Evolutionary conservation across 2,329 filamentous ascomycete genomes (phyloP).

Genomic region (Sarocladiaceae sp.): DNA sequence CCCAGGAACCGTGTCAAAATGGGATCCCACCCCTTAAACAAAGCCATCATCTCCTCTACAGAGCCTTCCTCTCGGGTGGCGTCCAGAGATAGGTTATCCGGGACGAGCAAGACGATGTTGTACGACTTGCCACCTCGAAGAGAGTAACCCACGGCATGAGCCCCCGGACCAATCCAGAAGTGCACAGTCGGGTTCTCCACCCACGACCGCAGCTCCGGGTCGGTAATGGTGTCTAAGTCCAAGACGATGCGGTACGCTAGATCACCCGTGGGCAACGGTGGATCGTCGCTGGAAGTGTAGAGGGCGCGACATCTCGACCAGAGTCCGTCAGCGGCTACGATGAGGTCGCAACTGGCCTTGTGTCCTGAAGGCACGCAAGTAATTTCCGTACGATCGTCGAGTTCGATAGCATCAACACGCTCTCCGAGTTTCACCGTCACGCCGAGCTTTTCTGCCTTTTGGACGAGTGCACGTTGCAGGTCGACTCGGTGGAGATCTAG

Average conservation of each 20-base stretch:
- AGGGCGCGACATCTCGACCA: background rate
- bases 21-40: constrained; percentile 11
- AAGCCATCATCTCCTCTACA: constrained; percentile 4
- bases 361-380: constrained; percentile 14
- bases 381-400: constrained; percentile 24
- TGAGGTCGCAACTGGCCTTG: constrained; percentile 7
- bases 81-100: background rate
- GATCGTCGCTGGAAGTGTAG: background rate
- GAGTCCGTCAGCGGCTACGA: constrained; percentile 14
- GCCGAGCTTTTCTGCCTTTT: constrained; percentile 48
- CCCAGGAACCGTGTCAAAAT: constrained; percentile 9
- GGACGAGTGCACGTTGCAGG: constrained; percentile 49
- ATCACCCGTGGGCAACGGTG: constrained; percentile 4
- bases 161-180: constrained; percentile 7
- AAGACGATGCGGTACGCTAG: constrained; percentile 6
- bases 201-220: background rate
- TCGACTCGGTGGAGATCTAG: constrained; percentile 60
- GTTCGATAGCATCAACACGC: background rate
- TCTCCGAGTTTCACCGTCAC: background rate
- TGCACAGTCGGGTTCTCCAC: background rate
- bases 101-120: constrained; percentile 9
- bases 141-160: constrained; percentile 7
- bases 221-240: background rate
- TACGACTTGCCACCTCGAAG: background rate
- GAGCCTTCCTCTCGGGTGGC: background rate